Conservation (phyloP, 2,329 filamentous ascomycete genomes). For the Phaeophleospora eucalypticola region DNA sequence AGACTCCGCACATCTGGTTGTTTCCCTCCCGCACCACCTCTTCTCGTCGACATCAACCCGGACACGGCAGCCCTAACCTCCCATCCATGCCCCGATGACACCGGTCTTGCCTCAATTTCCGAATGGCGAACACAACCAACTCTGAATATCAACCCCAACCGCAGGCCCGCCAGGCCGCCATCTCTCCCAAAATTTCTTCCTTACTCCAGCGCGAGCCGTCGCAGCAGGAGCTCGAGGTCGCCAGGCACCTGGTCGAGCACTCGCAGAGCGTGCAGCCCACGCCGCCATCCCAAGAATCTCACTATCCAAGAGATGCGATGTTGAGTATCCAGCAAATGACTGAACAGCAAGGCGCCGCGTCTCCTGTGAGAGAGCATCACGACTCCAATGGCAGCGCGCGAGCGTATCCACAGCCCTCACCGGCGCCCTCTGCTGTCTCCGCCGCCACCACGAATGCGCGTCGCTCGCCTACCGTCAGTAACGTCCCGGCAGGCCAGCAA, state of each 20-base stretch:
- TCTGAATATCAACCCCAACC: slow-evolving; percentile 5
- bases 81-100: slow-evolving; percentile 12
- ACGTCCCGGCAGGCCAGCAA: slow-evolving; percentile 56
- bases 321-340: slow-evolving; percentile 4
- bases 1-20: slow-evolving; percentile 12
- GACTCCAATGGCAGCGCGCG: slow-evolving; percentile 1
- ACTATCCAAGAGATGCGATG: slow-evolving; percentile 6
- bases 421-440: slow-evolving; percentile 8
- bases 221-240: slow-evolving; percentile 48
- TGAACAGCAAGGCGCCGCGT: slow-evolving; percentile 1
- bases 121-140: slow-evolving; percentile 11
- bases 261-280: slow-evolving; percentile 34
- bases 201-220: slow-evolving; percentile 36
- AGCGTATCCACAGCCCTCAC: slow-evolving; percentile 11
- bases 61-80: neutral
- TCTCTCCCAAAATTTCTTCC: slow-evolving; percentile 19
- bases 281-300: slow-evolving; percentile 10
- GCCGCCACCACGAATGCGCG: slow-evolving; percentile 8
- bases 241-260: slow-evolving; percentile 47
- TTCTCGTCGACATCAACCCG: slow-evolving; percentile 6
- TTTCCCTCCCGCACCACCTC: neutral
- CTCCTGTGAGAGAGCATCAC: neutral
- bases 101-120: neutral
- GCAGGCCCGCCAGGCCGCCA: slow-evolving; percentile 10
- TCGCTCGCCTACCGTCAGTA: slow-evolving; percentile 16